These are phyloP conservation scores for Usnea hakonensis DNA, from an alignment of 495 filamentous ascomycete genomes.

Conservation along the genomic window DNA sequence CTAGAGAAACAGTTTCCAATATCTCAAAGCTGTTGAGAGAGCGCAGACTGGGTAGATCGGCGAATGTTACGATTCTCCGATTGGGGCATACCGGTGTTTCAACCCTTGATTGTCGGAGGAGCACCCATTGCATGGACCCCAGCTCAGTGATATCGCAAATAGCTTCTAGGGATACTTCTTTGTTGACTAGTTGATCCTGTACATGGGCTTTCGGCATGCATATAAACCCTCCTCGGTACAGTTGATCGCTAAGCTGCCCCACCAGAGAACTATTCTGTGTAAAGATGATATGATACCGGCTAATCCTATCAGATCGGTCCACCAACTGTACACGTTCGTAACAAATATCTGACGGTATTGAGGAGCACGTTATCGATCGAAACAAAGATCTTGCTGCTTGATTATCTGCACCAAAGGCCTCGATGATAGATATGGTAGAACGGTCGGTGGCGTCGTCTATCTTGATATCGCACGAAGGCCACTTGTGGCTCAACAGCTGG, in stretches of 20 bases:
- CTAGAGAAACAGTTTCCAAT: not conserved
- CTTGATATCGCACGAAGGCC: conserved; percentile 22
- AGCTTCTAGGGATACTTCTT: not conserved
- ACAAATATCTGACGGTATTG: not conserved
- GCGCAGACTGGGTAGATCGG: not conserved
- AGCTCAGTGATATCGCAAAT: not conserved
- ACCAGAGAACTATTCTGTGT: not conserved
- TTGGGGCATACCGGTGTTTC: not conserved
- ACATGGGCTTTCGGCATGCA: not conserved
- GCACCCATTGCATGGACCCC: not conserved
- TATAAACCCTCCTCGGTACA: not conserved
- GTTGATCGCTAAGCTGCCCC: not conserved
- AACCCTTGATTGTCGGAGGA: not conserved
- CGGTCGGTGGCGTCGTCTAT: not conserved
- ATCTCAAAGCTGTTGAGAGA: too few species aligned
- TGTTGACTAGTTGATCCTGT: not conserved
- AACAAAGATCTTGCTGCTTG: conserved; percentile 1
- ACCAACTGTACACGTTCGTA: not conserved
- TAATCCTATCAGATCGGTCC: not conserved
- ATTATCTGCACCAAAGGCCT: not conserved
- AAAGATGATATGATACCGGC: not conserved
- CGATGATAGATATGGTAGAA: not conserved
- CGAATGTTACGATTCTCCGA: not conserved
- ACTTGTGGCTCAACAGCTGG: conserved; percentile 23
- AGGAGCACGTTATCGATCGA: not conserved